These are phyloP conservation scores for Hygrophorus pudorinus DNA, from an alignment of 768 basidiomycete species.

Conservation along the genomic window DNA sequence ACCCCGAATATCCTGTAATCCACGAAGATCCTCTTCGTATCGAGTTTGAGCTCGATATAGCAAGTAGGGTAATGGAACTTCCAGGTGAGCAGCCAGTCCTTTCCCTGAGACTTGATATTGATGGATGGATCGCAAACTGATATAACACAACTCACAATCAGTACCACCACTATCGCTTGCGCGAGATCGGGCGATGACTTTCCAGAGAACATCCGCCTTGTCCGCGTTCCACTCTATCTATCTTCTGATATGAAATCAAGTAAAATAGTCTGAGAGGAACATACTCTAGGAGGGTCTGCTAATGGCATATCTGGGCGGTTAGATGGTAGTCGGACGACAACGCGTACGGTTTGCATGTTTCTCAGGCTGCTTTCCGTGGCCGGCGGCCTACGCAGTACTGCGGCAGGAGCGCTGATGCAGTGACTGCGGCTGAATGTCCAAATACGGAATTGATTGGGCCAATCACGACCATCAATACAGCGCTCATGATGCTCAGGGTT, in stretches of 20 bases:
- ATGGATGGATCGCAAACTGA: conserved; percentile 4
- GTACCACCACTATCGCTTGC: conserved; percentile 62
- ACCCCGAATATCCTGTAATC: conserved; percentile 61
- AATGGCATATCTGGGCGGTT: conserved; percentile 64
- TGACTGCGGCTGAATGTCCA: too few species aligned
- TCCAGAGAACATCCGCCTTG: conserved; percentile 82
- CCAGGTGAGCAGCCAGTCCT: conserved; percentile 66
- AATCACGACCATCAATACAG: too few species aligned
- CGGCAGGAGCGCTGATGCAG: too few species aligned
- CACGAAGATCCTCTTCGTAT: conserved; percentile 78
- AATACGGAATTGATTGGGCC: too few species aligned
- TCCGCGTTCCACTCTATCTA: conserved; percentile 82
- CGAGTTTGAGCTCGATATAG: conserved; percentile 76
- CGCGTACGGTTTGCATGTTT: conserved; percentile 39
- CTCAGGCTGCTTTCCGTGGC: background rate
- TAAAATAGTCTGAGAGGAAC: conserved; percentile 2
- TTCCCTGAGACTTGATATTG: conserved; percentile 47
- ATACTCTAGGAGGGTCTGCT: conserved; percentile 58
- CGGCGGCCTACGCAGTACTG: too few species aligned
- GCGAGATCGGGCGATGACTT: conserved; percentile 72
- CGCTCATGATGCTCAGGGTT: too few species aligned
- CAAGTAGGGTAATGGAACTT: conserved; percentile 77
- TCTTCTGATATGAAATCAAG: conserved; percentile 8
- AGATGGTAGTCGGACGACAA: conserved; percentile 72
- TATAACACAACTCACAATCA: conserved; percentile 51